These are phyloP conservation scores for Sarocladiaceae sp. DNA, from an alignment of 2,329 filamentous ascomycete genomes.

Conservation along the genomic window DNA sequence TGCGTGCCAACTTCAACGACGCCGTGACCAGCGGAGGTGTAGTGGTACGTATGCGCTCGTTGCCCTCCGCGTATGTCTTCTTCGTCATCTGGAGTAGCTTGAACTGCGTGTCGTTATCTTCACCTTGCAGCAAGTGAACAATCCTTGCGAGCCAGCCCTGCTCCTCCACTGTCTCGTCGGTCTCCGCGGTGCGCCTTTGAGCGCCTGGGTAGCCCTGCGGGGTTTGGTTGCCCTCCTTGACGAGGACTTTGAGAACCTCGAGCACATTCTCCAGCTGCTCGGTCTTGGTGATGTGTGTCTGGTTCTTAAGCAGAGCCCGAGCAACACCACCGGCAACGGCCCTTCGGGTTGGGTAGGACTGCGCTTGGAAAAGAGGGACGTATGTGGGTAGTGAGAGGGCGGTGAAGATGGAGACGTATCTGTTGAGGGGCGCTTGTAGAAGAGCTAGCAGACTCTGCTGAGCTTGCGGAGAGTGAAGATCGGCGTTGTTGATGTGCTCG, in stretches of 20 bases:
- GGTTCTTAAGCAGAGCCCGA: constrained; percentile 75
- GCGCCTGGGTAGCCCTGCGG: constrained; percentile 81
- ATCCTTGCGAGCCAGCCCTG: constrained; percentile 95
- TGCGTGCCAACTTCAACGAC: constrained; percentile 82
- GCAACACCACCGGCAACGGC: constrained; percentile 88
- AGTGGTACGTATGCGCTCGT: constrained; percentile 93
- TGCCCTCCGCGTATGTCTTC: constrained; percentile 85
- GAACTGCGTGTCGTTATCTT: constrained; percentile 91
- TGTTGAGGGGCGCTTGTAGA: constrained; percentile 83
- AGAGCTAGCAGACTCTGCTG: constrained; percentile 88
- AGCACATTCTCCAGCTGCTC: constrained; percentile 84
- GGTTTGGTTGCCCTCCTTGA: constrained; percentile 85
- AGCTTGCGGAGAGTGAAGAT: constrained; percentile 80
- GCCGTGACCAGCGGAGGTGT: constrained; percentile 88
- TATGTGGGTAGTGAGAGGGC: constrained; percentile 89
- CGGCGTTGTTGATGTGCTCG: constrained; percentile 91
- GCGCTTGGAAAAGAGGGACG: constrained; percentile 81
- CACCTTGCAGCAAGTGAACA: constrained; percentile 77
- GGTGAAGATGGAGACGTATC: constrained; percentile 94
- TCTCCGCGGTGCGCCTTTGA: constrained; percentile 74
- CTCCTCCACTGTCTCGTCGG: constrained; percentile 96
- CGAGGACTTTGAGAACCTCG: constrained; percentile 82
- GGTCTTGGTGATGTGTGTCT: constrained; percentile 71
- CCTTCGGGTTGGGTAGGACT: constrained; percentile 87
- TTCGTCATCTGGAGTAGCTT: constrained; percentile 84